A percentile compares a stretch with the other conserved stretches of the same genome.
Evolutionary conservation across 257 asterid species (phyloP).

Genomic region (Nemophila menziesii): DNA sequence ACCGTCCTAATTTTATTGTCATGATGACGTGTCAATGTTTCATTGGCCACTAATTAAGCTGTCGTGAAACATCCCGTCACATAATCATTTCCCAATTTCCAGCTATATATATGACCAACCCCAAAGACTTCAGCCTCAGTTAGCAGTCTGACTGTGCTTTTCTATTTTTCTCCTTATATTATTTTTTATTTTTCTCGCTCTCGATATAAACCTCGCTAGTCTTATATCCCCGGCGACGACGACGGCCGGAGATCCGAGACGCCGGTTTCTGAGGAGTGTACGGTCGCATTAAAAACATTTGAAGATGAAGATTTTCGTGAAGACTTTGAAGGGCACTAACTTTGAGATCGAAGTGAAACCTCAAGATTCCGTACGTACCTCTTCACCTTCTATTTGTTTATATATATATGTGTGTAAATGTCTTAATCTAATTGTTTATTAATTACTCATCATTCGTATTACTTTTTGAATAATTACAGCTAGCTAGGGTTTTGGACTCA

Average conservation of each 20-base stretch:
- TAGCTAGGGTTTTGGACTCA: neutral
- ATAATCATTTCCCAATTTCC: neutral
- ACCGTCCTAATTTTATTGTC: neutral
- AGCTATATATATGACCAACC: neutral
- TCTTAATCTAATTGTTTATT: neutral
- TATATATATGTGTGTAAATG: neutral
- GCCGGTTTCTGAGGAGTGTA: constrained; percentile 9
- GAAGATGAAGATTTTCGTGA: constrained; percentile 65
- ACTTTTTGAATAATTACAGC: neutral
- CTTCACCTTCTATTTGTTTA: constrained; percentile 1
- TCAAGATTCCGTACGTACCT: constrained; percentile 40
- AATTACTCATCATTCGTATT: constrained; percentile 3
- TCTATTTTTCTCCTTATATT: neutral
- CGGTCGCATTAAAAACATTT: constrained; percentile 4
- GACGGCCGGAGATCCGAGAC: constrained; percentile 22
- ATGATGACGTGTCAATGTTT: neutral
- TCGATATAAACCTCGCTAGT: neutral
- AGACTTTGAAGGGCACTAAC: constrained; percentile 75
- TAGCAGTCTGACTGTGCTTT: neutral
- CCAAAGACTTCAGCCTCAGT: neutral
- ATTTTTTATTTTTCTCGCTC: too few species aligned
- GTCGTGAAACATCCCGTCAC: neutral
- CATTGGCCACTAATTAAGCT: neutral
- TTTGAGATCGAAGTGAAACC: constrained; percentile 78
- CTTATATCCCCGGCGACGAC: constrained; percentile 10